Percentiles rank a stretch among this genome's conserved stretches.
phyloP scores from a whole-genome alignment of 805 yeast species.

The Cephaloascus albidus region DNA sequence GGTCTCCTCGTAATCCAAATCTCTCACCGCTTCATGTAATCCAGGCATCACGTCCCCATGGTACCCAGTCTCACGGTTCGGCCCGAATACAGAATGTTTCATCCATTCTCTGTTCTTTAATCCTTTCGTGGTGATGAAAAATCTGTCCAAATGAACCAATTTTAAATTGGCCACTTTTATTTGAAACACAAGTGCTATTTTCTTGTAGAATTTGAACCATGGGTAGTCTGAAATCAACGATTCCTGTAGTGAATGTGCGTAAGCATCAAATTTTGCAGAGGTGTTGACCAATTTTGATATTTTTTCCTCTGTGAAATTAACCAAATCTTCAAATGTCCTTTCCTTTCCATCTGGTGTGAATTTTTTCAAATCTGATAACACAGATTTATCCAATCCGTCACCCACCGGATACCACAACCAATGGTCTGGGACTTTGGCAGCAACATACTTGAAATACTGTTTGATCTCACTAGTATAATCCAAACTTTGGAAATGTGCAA shows the following conservation, averaged over 20 bases:
- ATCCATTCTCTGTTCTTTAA: constrained; percentile 46
- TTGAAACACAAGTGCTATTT: constrained; percentile 48
- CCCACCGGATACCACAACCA: constrained; percentile 13
- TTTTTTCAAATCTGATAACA: background rate
- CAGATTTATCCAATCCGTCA: background rate
- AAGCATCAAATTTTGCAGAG: constrained; percentile 37
- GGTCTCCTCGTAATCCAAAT: constrained; percentile 31
- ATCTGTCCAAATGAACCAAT: constrained; percentile 43
- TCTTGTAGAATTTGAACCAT: constrained; percentile 59
- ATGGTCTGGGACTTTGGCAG: constrained; percentile 12
- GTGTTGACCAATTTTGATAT: constrained; percentile 8
- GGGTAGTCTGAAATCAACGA: constrained; percentile 61
- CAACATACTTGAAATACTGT: constrained; percentile 18
- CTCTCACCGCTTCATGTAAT: constrained; percentile 43
- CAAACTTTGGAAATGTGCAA: constrained; percentile 35
- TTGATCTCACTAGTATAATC: constrained; percentile 38
- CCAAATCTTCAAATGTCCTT: background rate
- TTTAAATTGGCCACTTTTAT: constrained; percentile 46
- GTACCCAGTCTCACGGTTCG: constrained; percentile 42
- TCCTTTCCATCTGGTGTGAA: background rate
- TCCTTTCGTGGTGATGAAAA: constrained; percentile 39
- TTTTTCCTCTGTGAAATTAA: background rate
- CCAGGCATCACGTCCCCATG: constrained; percentile 51
- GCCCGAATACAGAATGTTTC: constrained; percentile 56
- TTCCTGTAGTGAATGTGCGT: constrained; percentile 35